Evolutionary conservation across 1,284 basidiomycete species (phyloP), one percentile per base, ranked within the genome.

Genomic region (Leccinum olivaceoglutinosum): DNA sequence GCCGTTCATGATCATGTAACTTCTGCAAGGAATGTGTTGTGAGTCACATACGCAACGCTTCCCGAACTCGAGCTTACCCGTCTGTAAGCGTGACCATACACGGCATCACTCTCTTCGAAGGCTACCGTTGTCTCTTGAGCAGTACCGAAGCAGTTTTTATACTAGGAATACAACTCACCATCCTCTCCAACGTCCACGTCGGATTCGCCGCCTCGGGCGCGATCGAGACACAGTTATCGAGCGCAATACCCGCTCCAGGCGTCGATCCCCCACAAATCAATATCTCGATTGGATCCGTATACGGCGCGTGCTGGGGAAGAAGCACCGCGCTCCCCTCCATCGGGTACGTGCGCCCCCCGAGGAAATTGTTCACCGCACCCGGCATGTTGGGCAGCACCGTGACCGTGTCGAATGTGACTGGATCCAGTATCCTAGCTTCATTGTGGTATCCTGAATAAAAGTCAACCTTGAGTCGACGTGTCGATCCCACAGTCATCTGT

Each of bases 241-340:
- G 71, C 2, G 86, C 88, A 11, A 80, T 74, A 12, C 77, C 83
- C 38, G 76, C 78, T 16, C 81, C 82, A 4, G 73, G 75, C 58
- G 85, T 84, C 0, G 88, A 90, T 7, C 92, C 92, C 69, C 92
- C 92, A 65, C 92, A 93, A 49, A 92, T 78, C 9, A 94, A 71
- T 16, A 93, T 71, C 59, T 82, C 80, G 2, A 88, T 74, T 16
- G 85, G 84, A 61, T 86, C 86, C 1, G 88, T 86, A 70, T 90
- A 92, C 0, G 89, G 89, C 0, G 85, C 81, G 61, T 80, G 72
- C 67, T 87, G 86, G 6, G 91, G 92, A 16, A 93, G 77, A 12
- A 92, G 73, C 34, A 90, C 82, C 0, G 85, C 83, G 1, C 88
- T 80, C 9, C 89, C 90, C 70, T 89, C 85, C 70, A 89, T 80